Base-by-base conservation (phyloP, 2,329 filamentous ascomycete genomes). In the Ceratocystiopsis brevicomis region DNA sequence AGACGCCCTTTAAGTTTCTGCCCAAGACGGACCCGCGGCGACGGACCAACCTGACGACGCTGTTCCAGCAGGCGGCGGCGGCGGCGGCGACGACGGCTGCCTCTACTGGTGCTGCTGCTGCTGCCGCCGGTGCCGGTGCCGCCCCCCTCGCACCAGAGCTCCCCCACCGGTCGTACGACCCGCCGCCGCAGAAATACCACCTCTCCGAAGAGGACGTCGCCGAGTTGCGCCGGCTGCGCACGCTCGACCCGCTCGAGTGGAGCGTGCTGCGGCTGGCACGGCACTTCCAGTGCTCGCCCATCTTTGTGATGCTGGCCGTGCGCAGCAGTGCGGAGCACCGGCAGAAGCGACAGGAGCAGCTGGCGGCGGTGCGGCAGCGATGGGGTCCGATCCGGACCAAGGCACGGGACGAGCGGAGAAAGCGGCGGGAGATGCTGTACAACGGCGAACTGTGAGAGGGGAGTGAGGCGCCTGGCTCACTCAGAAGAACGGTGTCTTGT, bases 1-100 rank as follows among this genome's bases (percentile, higher is more conserved):
- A 78, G 60, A 79, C 75, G n/a, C 75, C 75, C 45, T 69, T 76
- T 60, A 70, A 75, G 55, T 79, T 79, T 59, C 67, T 79, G 30
- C 75, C 75, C 43, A 65, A 63, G 41, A 58, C 54, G 50, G 72
- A 76, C 53, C 68, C 70, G 15, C 67, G 71, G 39, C 67, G 70
- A 25, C 59, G 61, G 42, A 63, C 65, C 39, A 65, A 68, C 56
- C 58, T 71, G 37, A 57, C 61, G 15, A 55, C 61, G 37, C 63
- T 72, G 33, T 58, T 67, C 45, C 56, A 57, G 46, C 11, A 13
- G 44, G 52, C 25, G 54, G 52, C 30, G 41, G 44, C 44, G 1
- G 18, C 49, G 18, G 14, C 51, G 44, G 8, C 19, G 16, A 38
- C 47, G 1, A 16, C 50, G 18, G 3, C 33, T 9, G 33, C 12